Evolutionary conservation across 495 filamentous ascomycete species (phyloP).

Genomic region (Amorphotheca resinae): DNA sequence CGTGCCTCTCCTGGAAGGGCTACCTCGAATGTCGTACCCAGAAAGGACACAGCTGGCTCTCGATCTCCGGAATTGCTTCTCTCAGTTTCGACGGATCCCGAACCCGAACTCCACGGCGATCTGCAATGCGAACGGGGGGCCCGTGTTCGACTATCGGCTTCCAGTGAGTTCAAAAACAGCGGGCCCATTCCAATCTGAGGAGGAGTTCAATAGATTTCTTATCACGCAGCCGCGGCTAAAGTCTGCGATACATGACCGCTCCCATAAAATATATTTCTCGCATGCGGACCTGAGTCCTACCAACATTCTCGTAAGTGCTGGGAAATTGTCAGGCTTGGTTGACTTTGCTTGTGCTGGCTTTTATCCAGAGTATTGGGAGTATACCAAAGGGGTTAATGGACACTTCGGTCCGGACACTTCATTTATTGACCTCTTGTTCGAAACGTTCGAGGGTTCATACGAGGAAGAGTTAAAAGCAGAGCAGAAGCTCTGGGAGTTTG

Average conservation of each 20-base stretch:
- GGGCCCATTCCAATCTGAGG: background rate
- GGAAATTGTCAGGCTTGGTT: background rate
- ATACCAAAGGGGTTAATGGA: background rate
- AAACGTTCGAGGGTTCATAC: background rate
- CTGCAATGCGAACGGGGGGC: background rate
- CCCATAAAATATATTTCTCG: background rate
- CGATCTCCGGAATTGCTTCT: background rate
- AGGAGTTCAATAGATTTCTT: background rate
- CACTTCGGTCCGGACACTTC: background rate
- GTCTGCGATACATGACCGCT: background rate
- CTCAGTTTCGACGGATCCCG: background rate
- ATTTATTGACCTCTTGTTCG: background rate
- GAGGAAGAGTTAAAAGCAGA: background rate
- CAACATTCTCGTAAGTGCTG: background rate
- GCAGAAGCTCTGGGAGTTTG: background rate
- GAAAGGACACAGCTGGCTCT: background rate
- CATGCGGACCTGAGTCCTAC: background rate
- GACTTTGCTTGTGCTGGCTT: background rate
- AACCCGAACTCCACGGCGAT: background rate
- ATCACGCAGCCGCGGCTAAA: background rate
- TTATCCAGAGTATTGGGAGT: background rate
- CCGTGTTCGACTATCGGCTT: background rate
- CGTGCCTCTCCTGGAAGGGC: background rate
- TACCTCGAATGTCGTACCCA: background rate
- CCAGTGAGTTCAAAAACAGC: background rate